Conservation (phyloP, 2,329 filamentous ascomycete genomes). For the Exutisphaerella laricina region DNA sequence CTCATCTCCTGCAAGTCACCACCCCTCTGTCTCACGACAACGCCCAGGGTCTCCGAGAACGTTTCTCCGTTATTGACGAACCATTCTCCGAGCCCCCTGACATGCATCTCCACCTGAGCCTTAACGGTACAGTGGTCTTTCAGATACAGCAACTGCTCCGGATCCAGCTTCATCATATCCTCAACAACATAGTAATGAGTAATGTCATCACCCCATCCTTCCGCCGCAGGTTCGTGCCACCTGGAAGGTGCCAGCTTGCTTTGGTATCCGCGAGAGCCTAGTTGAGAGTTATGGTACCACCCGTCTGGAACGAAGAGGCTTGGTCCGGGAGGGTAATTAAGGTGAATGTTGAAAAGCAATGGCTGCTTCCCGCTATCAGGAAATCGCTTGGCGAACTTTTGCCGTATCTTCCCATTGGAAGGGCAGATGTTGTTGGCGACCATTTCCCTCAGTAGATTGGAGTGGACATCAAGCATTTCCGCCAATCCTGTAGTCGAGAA, state of each 20-base stretch:
- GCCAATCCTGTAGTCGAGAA: constrained; percentile 52
- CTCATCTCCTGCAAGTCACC: constrained; percentile 53
- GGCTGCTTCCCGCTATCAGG: constrained; percentile 44
- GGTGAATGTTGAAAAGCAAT: constrained; percentile 46
- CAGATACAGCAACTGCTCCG: constrained; percentile 54
- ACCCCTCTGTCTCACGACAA: constrained; percentile 52
- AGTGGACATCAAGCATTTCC: constrained; percentile 55
- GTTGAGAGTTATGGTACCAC: constrained; percentile 37
- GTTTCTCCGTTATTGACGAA: constrained; percentile 61
- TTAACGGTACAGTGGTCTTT: constrained; percentile 53
- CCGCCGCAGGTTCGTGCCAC: constrained; percentile 49
- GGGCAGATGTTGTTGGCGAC: constrained; percentile 56
- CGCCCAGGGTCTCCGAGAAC: constrained; percentile 53
- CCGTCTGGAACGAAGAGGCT: constrained; percentile 27
- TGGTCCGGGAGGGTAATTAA: constrained; percentile 32
- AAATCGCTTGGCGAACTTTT: constrained; percentile 53
- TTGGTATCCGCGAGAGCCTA: constrained; percentile 36
- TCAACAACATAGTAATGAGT: constrained; percentile 59
- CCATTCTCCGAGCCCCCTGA: constrained; percentile 52
- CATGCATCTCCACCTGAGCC: constrained; percentile 52
- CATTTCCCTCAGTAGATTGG: constrained; percentile 51
- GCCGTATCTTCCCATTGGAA: constrained; percentile 54
- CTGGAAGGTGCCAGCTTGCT: constrained; percentile 45
- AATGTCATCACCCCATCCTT: constrained; percentile 61
- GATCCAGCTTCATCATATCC: constrained; percentile 60